A percentile compares a stretch with the other conserved stretches of the same genome.
These are phyloP conservation scores for Trichoderma simmonsii DNA, from an alignment of 2,329 filamentous ascomycete species.

Conservation along the genomic window DNA sequence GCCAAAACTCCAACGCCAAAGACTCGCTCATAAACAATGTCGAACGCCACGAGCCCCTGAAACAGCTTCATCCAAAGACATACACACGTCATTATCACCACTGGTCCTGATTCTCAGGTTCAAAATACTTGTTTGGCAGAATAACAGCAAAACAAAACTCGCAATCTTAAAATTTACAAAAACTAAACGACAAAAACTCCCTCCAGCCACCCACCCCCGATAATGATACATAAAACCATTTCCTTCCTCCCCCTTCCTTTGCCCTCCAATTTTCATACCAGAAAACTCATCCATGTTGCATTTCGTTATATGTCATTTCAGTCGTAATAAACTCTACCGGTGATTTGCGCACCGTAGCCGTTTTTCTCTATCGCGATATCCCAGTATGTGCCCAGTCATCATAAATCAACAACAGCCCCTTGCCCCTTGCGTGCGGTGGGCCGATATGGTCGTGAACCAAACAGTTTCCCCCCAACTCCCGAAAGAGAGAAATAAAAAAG, in stretches of 20 bases:
- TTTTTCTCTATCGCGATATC: constrained; percentile 19
- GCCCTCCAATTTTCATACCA: background rate
- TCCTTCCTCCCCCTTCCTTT: background rate
- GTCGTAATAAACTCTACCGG: constrained; percentile 16
- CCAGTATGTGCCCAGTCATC: constrained; percentile 16
- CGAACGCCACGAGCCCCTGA: background rate
- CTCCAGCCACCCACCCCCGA: background rate
- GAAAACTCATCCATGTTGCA: constrained; percentile 9
- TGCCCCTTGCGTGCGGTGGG: background rate
- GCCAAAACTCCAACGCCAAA: background rate
- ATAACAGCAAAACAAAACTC: background rate
- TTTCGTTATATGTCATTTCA: constrained; percentile 15
- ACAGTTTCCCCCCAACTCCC: constrained; percentile 5
- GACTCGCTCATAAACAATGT: background rate
- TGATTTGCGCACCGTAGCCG: constrained; percentile 13
- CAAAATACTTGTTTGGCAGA: background rate
- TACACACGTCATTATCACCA: background rate
- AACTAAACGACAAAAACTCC: background rate
- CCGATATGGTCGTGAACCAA: constrained; percentile 6
- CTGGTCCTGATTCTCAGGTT: background rate
- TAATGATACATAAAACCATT: constrained; percentile 4
- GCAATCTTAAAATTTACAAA: background rate
- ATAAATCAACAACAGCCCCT: constrained; percentile 2
- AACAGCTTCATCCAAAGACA: background rate
- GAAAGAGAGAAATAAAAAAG: background rate